Conservation (phyloP, 345 rosid genomes). For the Orychophragmus violaceus region DNA sequence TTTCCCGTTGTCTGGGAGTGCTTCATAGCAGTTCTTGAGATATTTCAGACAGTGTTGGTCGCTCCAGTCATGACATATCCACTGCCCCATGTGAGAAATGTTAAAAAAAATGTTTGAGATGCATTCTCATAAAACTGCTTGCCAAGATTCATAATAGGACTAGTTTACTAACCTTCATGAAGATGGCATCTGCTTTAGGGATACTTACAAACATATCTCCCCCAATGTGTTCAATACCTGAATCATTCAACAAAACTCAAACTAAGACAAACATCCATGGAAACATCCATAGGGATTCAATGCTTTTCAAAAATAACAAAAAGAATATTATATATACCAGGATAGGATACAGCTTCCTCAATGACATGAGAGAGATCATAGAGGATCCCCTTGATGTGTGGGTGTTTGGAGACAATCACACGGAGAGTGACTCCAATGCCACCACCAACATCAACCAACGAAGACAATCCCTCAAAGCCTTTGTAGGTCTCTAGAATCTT, state of each 20-base stretch:
- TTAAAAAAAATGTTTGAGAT: not conserved
- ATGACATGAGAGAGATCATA: conserved; percentile 73
- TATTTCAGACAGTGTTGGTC: conserved; percentile 59
- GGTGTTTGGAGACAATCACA: conserved; percentile 59
- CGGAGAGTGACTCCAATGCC: no score
- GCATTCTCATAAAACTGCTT: not conserved
- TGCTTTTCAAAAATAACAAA: not conserved
- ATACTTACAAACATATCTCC: no score
- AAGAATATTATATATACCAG: not conserved
- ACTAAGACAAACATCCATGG: not conserved
- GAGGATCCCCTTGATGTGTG: conserved; percentile 60
- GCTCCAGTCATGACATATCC: conserved; percentile 88
- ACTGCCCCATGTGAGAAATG: conserved; percentile 32
- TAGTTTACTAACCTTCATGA: conserved; percentile 57
- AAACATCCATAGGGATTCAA: not conserved
- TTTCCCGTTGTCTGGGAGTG: conserved; percentile 60
- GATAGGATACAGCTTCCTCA: conserved; percentile 5
- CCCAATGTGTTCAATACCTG: conserved; percentile 70
- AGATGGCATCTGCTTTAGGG: conserved; percentile 72
- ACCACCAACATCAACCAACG: conserved; percentile 72
- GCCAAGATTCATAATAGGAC: not conserved
- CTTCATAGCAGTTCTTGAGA: conserved; percentile 59
- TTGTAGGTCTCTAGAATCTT: conserved; percentile 55
- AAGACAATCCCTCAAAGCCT: conserved; percentile 53
- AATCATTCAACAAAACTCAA: not conserved